Base-by-base conservation (phyloP, 2,329 filamentous ascomycete species). In the Hymenoscyphus infarciens region DNA sequence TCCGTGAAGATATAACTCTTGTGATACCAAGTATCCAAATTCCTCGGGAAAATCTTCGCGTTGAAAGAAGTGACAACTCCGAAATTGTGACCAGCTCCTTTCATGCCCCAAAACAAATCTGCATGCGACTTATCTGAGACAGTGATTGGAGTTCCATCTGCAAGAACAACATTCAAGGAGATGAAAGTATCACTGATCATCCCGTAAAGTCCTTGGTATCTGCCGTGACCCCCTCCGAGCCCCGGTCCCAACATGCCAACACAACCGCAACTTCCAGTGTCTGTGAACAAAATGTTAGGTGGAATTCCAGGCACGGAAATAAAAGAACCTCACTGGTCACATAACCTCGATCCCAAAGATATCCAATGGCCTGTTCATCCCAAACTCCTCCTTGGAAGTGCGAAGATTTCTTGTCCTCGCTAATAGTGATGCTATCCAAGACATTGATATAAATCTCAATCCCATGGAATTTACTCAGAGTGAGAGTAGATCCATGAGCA, bases 101-200 rank as follows among this genome's bases (percentile, higher is more conserved):
- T 31, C 56, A 66, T 19, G 59, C 75, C 78, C 79, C 79, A 82
- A 69, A 81, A 82, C 2, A 82, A 72, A 45, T 82, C 80, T 15
- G 52, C 15, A n/a, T 61, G 33, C 15, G n/a, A 22, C 1, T 31
- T 61, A 1, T 76, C 71, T 1, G 78, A 81, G 73, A 75, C 75
- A 0, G 65, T 72, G 3, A 78, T 72, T 3, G 83, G 72, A 63
- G 81, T 79, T 72, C 83, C 82, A 57, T 83, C 80, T 0, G 77
- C 77, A 6, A 77, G 73, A 0, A 81, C 75, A 3, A 80, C 70
- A 33, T 76, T 73, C 71, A 73, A 72, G 59, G 78, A 76, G 39
- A 81, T 74, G 1, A 78, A 72, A 64, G 80, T 76, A 63, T 81
- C 80, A 0, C 76, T 75, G 1, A 73, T 76, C 15, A 81, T 71